Conservation (phyloP, 495 filamentous ascomycete species). For the Cudoniella acicularis region DNA sequence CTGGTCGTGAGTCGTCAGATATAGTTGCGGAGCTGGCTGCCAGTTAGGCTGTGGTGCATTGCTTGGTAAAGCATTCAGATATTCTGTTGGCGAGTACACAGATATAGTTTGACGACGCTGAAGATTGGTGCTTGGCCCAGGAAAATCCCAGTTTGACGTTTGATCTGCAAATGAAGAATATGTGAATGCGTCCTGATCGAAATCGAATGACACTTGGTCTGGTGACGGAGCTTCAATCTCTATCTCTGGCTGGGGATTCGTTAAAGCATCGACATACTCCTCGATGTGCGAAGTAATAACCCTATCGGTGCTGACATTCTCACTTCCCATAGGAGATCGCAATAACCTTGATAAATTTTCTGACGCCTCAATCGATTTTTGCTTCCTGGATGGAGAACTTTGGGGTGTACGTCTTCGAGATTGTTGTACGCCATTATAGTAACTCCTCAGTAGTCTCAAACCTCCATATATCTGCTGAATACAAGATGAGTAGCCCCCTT, state of each 20-base stretch:
- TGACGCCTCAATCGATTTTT: not conserved
- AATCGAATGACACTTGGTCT: not conserved
- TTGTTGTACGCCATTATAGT: slow-evolving; percentile 15
- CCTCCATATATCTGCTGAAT: slow-evolving; percentile 23
- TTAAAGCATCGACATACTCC: slow-evolving; percentile 11
- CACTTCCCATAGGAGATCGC: slow-evolving; percentile 4
- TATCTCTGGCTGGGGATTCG: not conserved
- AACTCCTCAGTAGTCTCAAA: slow-evolving; percentile 19
- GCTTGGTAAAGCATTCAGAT: not conserved
- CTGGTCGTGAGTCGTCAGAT: not conserved
- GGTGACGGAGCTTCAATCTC: not conserved
- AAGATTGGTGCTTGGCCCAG: not conserved
- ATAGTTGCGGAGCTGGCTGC: not conserved
- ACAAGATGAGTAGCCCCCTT: slow-evolving; percentile 15
- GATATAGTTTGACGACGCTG: not conserved
- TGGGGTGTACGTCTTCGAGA: slow-evolving; percentile 15
- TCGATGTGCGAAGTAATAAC: slow-evolving; percentile 16
- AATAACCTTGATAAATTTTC: slow-evolving; percentile 1
- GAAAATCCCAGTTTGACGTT: not conserved
- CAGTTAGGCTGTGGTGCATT: not conserved
- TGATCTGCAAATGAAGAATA: not conserved
- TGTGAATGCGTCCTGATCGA: not conserved
- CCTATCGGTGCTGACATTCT: slow-evolving; percentile 5
- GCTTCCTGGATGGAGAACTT: not conserved
- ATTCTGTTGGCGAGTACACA: not conserved